phyloP scores from a whole-genome alignment of 1,284 basidiomycete genomes.

The Cutaneotrichosporon sp. region DNA sequence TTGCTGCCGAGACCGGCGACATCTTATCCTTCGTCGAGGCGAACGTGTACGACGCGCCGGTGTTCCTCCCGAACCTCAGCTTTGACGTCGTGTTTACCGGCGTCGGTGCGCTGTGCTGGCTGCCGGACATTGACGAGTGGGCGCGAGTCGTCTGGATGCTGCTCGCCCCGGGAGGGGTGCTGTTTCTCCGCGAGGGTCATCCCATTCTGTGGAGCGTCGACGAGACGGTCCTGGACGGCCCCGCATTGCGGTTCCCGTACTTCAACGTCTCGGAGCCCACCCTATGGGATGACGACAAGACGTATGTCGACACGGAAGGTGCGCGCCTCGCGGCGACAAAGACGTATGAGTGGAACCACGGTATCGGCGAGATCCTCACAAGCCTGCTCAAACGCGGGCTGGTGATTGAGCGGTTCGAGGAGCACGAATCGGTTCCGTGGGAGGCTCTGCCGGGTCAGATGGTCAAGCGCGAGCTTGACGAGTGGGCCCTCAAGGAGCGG shows the following conservation, averaged over 20 bases:
- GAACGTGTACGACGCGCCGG: constrained; percentile 1
- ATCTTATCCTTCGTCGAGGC: constrained; percentile 1
- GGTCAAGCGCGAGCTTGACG: constrained; percentile 6
- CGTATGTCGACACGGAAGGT: neutral
- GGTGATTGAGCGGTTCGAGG: constrained; percentile 2
- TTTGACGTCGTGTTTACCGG: constrained; percentile 10
- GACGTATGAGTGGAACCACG: constrained; percentile 8
- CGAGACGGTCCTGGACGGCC: neutral
- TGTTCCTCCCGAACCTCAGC: neutral
- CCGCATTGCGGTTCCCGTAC: constrained; percentile 5
- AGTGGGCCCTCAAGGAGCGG: constrained; percentile 3
- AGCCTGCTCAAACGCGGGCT: neutral
- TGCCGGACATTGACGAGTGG: constrained; percentile 3
- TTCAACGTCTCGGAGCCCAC: neutral
- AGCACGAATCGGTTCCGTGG: constrained; percentile 7
- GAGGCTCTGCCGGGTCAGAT: constrained; percentile 1
- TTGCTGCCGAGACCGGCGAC: constrained; percentile 1
- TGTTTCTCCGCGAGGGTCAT: constrained; percentile 9
- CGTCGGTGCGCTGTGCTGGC: constrained; percentile 10
- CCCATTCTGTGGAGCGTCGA: constrained; percentile 4
- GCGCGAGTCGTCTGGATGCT: neutral
- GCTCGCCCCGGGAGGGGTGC: neutral
- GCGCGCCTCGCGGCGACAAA: neutral
- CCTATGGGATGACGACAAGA: neutral
- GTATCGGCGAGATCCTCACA: constrained; percentile 1